phyloP scores from a whole-genome alignment of 2,329 filamentous ascomycete genomes.

The Fusarium humuli region DNA sequence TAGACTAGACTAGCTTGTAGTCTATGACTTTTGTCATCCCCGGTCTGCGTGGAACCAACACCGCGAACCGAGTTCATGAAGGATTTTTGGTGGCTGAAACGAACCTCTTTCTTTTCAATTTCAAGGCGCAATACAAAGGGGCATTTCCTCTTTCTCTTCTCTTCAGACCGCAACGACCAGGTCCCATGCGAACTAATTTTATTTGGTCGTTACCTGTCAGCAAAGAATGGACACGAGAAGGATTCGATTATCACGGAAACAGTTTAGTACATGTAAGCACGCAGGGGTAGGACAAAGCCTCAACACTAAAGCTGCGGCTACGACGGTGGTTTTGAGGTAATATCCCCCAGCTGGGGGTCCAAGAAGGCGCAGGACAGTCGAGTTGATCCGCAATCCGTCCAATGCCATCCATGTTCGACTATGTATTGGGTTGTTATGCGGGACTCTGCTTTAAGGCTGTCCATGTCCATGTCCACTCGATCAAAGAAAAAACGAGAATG shows the following conservation, averaged over 20 bases:
- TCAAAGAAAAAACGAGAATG: constrained; percentile 23
- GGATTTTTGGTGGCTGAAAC: neutral
- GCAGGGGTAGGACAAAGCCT: constrained; percentile 10
- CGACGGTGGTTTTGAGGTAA: neutral
- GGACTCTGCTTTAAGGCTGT: constrained; percentile 1
- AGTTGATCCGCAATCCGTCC: constrained; percentile 11
- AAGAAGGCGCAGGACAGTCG: constrained; percentile 5
- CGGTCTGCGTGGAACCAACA: neutral
- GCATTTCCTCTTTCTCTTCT: neutral
- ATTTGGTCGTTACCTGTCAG: neutral
- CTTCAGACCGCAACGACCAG: neutral
- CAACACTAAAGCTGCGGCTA: neutral
- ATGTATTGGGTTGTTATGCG: constrained; percentile 3
- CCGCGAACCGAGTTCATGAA: neutral
- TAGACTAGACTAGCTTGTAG: no score
- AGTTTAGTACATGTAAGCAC: neutral
- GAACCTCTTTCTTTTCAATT: constrained; percentile 3
- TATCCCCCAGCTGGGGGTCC: neutral
- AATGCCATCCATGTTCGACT: constrained; percentile 28
- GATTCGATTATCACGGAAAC: neutral
- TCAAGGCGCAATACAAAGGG: neutral
- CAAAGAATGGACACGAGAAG: constrained; percentile 1
- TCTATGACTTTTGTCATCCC: neutral
- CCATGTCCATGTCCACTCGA: neutral
- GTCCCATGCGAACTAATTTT: neutral